Evolutionary conservation across 345 rosid genomes (phyloP).

Genomic region (Trapa bicornis): DNA sequence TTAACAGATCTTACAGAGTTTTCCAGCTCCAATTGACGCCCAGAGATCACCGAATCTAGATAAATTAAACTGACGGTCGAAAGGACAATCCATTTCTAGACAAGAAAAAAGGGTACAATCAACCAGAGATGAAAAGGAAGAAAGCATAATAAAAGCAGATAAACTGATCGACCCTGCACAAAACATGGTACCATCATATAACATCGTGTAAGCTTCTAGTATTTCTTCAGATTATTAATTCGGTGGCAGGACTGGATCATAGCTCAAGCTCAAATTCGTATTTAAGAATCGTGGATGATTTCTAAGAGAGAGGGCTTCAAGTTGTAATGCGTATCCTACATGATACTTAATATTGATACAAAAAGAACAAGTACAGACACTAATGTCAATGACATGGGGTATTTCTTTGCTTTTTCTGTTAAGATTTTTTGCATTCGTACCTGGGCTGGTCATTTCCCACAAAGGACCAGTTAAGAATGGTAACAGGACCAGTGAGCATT

Average conservation of each 20-base stretch:
- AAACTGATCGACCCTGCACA: not conserved
- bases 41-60: not conserved
- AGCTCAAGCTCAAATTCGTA: no score
- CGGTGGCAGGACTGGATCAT: no score
- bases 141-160: not conserved
- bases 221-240: no score
- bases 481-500: constrained; percentile 99
- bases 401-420: no score
- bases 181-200: no score
- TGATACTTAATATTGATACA: no score
- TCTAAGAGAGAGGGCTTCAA: no score
- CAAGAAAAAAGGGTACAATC: not conserved
- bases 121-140: not conserved
- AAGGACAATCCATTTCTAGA: not conserved
- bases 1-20: not conserved
- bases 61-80: not conserved
- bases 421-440: constrained; percentile 19
- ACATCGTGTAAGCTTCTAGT: no score
- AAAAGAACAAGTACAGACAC: no score
- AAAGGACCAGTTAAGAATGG: constrained; percentile 98
- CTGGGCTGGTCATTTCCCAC: constrained; percentile 97
- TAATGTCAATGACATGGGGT: no score
- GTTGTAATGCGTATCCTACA: no score
- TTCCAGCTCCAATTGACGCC: not conserved
- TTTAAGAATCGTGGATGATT: no score